These are phyloP conservation scores for Elaphomyces granulatus DNA, from an alignment of 495 filamentous ascomycete genomes.

Conservation along the genomic window DNA sequence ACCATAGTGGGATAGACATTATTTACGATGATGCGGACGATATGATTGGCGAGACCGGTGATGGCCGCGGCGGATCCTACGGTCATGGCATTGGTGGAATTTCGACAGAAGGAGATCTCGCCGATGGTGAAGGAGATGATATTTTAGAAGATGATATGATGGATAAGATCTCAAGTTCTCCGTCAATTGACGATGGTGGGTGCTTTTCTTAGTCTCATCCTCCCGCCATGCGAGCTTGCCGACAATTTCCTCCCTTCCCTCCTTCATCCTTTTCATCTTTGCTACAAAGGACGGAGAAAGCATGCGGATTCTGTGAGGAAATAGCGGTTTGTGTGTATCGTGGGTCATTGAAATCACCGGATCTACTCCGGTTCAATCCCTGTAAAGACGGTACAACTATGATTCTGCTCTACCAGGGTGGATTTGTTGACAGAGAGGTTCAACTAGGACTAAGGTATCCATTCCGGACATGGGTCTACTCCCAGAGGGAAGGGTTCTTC, in stretches of 20 bases:
- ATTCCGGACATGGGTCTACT: too few relatives aligned
- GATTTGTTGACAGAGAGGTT: too few relatives aligned
- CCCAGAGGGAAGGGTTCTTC: too few relatives aligned
- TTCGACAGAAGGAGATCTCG: constrained; percentile 56
- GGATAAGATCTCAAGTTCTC: constrained; percentile 96
- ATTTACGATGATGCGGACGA: constrained; percentile 24
- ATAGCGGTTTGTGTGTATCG: too few relatives aligned
- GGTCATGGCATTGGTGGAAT: constrained; percentile 30
- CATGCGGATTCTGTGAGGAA: too few relatives aligned
- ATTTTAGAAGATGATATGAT: constrained; percentile 77
- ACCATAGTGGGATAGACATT: constrained; percentile 31
- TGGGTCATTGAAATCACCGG: too few relatives aligned
- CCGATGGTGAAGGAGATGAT: constrained; percentile 61
- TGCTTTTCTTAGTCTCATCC: constrained; percentile 20
- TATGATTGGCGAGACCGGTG: constrained; percentile 24
- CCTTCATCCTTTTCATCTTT: constrained; percentile 11
- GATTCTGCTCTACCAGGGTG: too few relatives aligned
- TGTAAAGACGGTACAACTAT: too few relatives aligned
- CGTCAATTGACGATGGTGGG: constrained; percentile 97
- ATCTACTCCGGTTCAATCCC: too few relatives aligned
- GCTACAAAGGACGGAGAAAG: too few relatives aligned
- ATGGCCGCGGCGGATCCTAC: constrained; percentile 40
- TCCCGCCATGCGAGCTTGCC: not conserved
- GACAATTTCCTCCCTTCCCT: constrained; percentile 4
- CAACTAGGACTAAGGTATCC: too few relatives aligned